Base-by-base conservation (phyloP, 371 early-diverging fungal genomes). In the Funneliformis caledonium region DNA sequence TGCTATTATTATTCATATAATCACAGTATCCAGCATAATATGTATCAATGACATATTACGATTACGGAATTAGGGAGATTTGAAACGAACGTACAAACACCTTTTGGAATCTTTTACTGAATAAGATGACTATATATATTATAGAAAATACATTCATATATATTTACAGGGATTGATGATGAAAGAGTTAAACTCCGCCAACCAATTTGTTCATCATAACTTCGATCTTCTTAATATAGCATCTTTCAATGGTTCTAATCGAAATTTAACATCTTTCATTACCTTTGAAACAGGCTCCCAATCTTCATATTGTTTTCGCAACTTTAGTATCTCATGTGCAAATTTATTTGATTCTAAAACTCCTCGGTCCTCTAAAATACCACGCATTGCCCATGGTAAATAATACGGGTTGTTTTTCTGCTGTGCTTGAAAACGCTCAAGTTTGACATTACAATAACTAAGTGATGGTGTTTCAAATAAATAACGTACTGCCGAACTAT, bases 301-400 rank as follows among this genome's bases (percentile, higher is more conserved):
- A 50, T 88, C 83, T 42, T 92, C 89, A 86, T 93, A 96, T 80
- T 93, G 84, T 11, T 80, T 73, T 16, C 89, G 83, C 22, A 97
- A 84, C 0, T 85, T 87, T 10, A 85, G 85, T 7, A 96, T 82
- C 56, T 96, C 96, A 43, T 78, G 77, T 43, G 85, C 83, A 31
- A 96, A 84, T 6, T 77, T 77, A 9, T 88, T 82, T 78, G 94
- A 87, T 9, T 86, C 85, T 1, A 85, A 81, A 6, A 96, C 90
- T n/a, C 80, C 80, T 16, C 90, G 86, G 77, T 96, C 95, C 6
- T 90, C 89, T 77, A 90, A 86, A 22, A 97, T 86, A 7, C 92
- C 92, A 10, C 94, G 95, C 91, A 97, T 91, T 7, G 94, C 93
- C 97, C 97, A 97, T 4, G 98, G 97, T 4, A 97, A 84, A 84